A percentile compares a stretch with the other conserved stretches of the same genome.
These are phyloP conservation scores for Vaccinium macrocarpon DNA, from an alignment of 148 eudicot genomes.

Conservation along the genomic window DNA sequence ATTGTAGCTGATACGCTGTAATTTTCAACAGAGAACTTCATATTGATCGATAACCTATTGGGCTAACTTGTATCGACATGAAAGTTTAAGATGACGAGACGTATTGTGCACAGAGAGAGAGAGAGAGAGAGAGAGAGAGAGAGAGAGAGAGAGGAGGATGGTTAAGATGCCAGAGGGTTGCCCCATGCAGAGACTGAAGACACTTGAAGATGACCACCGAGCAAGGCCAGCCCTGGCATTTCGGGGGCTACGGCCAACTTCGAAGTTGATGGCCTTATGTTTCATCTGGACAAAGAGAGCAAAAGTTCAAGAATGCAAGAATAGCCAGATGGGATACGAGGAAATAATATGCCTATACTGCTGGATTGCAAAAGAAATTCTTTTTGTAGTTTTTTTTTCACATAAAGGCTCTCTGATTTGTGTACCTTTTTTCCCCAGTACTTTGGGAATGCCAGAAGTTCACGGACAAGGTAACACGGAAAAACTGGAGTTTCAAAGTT, in stretches of 20 bases:
- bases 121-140: not conserved
- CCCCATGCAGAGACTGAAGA: too few relatives aligned
- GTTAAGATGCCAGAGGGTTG: not conserved
- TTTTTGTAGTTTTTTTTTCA: not conserved
- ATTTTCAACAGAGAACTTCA: not conserved
- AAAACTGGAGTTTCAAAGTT: too few relatives aligned
- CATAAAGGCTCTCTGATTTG: not conserved
- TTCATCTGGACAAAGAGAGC: not conserved
- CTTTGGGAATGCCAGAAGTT: too few relatives aligned
- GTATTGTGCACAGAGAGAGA: not conserved
- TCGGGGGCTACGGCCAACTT: too few relatives aligned
- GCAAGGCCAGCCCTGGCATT: too few relatives aligned
- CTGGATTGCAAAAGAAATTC: not conserved
- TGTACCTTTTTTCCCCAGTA: too few relatives aligned
- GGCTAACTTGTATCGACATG: not conserved
- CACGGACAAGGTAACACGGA: too few relatives aligned
- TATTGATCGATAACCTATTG: not conserved
- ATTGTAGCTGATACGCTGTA: not conserved
- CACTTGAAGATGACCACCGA: too few relatives aligned
- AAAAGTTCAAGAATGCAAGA: not conserved
- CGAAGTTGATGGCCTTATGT: too few relatives aligned
- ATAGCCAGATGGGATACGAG: not conserved
- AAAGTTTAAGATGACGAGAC: not conserved
- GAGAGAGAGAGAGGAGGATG: not conserved
- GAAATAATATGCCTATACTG: not conserved